Evolutionary conservation across 2,329 filamentous ascomycete genomes (phyloP).

Genomic region (Myriosclerotinia scirpicola): DNA sequence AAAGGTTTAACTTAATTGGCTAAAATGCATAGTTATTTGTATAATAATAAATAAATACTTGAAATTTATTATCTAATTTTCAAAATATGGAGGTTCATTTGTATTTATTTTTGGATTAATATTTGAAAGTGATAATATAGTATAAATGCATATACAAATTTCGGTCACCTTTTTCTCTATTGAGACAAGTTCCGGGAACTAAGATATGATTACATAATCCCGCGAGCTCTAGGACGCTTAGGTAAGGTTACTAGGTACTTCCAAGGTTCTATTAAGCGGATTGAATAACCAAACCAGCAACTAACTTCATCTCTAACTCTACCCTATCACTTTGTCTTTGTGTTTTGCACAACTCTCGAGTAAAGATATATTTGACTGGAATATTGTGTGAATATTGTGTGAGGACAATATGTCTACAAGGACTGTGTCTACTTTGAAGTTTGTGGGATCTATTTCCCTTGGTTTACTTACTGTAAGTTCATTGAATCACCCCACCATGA

Average conservation of each 20-base stretch:
- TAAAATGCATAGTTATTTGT: too few species aligned
- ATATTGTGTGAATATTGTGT: neutral
- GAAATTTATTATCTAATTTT: too few species aligned
- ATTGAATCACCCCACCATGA: conserved; percentile 26
- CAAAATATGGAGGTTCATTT: too few species aligned
- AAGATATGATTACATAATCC: conserved; percentile 12
- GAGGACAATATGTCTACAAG: conserved; percentile 57
- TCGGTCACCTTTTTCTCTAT: too few species aligned
- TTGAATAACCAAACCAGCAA: neutral
- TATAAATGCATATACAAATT: too few species aligned
- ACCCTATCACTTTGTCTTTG: neutral
- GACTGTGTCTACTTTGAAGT: conserved; percentile 79
- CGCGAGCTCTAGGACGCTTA: neutral
- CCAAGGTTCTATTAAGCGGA: too few species aligned
- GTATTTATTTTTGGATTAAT: too few species aligned
- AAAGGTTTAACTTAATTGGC: too few species aligned
- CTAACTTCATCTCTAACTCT: neutral
- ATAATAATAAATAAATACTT: too few species aligned
- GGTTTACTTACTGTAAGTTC: conserved; percentile 78
- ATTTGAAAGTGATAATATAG: too few species aligned
- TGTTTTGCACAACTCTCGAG: neutral
- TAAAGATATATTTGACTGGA: neutral
- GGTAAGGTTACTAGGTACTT: too few species aligned
- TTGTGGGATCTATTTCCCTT: conserved; percentile 86
- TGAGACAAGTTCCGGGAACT: neutral